A percentile compares a stretch with the other conserved stretches of the same genome.
Conservation (phyloP, 495 filamentous ascomycete species). For the Aspergillus kassunensis region DNA sequence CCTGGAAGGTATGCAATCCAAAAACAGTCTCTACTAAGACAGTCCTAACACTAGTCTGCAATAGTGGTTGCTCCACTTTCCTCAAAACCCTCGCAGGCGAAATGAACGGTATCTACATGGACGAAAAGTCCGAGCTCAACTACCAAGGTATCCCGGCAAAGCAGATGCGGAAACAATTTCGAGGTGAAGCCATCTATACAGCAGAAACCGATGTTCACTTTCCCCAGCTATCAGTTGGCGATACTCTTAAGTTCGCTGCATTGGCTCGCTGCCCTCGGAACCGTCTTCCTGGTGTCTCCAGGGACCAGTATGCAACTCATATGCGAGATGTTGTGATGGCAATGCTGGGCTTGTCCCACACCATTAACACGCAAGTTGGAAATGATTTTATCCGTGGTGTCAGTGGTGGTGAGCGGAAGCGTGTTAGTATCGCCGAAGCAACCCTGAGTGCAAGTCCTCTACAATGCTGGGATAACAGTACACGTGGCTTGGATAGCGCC, state of each 20-base stretch:
- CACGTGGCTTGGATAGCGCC: slow-evolving; percentile 78
- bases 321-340: slow-evolving; percentile 62
- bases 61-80: slow-evolving; percentile 66
- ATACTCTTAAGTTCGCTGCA: slow-evolving; percentile 62
- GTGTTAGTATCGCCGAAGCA: slow-evolving; percentile 51
- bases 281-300: slow-evolving; percentile 44
- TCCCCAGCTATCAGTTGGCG: slow-evolving; percentile 61
- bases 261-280: slow-evolving; percentile 48
- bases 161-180: slow-evolving; percentile 64
- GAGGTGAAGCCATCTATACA: slow-evolving; percentile 65
- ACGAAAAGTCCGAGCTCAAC: slow-evolving; percentile 53
- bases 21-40: not conserved
- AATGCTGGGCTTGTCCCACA: slow-evolving; percentile 55
- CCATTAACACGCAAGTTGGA: slow-evolving; percentile 55
- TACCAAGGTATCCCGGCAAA: slow-evolving; percentile 75
- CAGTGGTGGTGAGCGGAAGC: slow-evolving; percentile 67
- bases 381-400: slow-evolving; percentile 84
- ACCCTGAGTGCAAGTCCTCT: slow-evolving; percentile 72
- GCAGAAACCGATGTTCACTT: slow-evolving; percentile 66
- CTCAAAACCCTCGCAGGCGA: slow-evolving; percentile 70
- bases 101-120: slow-evolving; percentile 67
- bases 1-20: slow-evolving; percentile 48
- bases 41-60: slow-evolving; percentile 8
- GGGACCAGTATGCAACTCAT: slow-evolving; percentile 45
- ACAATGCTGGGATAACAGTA: slow-evolving; percentile 84